Conservation (phyloP, 768 basidiomycete genomes). For the Coprinopsis cinerea region DNA sequence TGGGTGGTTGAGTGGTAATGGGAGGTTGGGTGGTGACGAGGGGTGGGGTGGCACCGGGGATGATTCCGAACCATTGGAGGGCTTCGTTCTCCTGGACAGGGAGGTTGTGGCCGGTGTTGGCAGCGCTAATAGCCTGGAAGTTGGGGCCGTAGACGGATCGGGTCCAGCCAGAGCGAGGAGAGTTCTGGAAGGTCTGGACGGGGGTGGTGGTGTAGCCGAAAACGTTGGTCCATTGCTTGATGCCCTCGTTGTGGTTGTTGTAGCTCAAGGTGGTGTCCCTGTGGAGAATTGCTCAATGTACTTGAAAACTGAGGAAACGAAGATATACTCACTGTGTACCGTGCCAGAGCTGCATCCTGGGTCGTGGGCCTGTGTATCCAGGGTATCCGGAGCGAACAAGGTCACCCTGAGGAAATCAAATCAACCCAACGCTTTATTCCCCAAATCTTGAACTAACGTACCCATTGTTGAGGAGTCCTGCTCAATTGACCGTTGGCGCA, state of each 20-base stretch:
- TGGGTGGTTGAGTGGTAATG: constrained; percentile 8
- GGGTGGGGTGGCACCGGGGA: constrained; percentile 14
- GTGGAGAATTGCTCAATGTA: background rate
- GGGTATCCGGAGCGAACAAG: constrained; percentile 42
- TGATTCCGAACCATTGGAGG: constrained; percentile 44
- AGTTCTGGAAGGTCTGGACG: constrained; percentile 29
- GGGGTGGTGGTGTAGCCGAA: constrained; percentile 41
- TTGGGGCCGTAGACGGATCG: constrained; percentile 42
- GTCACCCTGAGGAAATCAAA: constrained; percentile 34
- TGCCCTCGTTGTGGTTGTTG: constrained; percentile 43
- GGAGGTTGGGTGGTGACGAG: constrained; percentile 14
- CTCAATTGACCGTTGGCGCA: constrained; percentile 40
- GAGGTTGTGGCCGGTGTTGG: constrained; percentile 46
- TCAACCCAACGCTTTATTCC: too few species aligned
- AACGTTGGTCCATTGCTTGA: constrained; percentile 54
- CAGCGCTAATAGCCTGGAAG: constrained; percentile 44
- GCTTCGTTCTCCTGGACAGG: constrained; percentile 42
- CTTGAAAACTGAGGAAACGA: background rate
- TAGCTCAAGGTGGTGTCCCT: constrained; percentile 48
- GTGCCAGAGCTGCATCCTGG: constrained; percentile 51
- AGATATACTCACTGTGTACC: constrained; percentile 35
- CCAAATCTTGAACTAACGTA: constrained; percentile 19
- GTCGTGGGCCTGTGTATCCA: constrained; percentile 44
- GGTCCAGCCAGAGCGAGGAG: constrained; percentile 40
- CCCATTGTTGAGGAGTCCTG: constrained; percentile 43